Evolutionary conservation across 495 filamentous ascomycete species (phyloP), one percentile per base, ranked within the genome.

Genomic region (Hypoxylon rickii): DNA sequence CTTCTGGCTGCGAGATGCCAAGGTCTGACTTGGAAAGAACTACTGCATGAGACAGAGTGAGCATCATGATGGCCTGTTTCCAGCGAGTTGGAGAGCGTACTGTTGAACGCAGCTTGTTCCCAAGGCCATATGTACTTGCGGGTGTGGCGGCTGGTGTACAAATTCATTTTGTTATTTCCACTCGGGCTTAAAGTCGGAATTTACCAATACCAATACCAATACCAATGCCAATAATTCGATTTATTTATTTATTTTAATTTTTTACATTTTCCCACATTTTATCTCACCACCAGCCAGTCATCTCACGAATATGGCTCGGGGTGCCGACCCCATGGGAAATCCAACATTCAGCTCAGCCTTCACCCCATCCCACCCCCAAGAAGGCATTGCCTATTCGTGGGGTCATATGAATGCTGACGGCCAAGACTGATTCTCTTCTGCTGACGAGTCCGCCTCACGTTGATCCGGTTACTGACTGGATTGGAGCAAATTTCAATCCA

Each of bases 401-500:
- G 58, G 58, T 62, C 46, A 51, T 57, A 56, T 51, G 45, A 33
- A 43, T 62, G 52, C 51, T 62, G 58, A 62, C 58, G 31, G 52
- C 52, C 47, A 56, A 57, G 58, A 34, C 46, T 42, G 32, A 47
- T 61, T 13, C 31, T 51, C 42, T 52, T 10, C 11, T 40, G 51
- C 58, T 62, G 58, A 56, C 47, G 38, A 57, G 33, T 44, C 58
- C 53, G 58, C 58, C 58, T 62, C 58, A 52, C 58, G 52, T 52
- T 56, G 52, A 51, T 54, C 43, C 43, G 52, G 38, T 29, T 10
- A 37, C 22, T 20, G 32, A 52, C 10, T 37, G 41, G 46, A 57
- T 62, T 57, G 51, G 58, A 42, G 42, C 26, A 47, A 50, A 33
- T 44, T 22, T 29, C 16, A 18, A 55, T 38, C 24, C 48, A 38